Evolutionary conservation across 1,284 basidiomycete species (phyloP), one percentile per base, ranked within the genome.

Genomic region (Cronartium quercuum): DNA sequence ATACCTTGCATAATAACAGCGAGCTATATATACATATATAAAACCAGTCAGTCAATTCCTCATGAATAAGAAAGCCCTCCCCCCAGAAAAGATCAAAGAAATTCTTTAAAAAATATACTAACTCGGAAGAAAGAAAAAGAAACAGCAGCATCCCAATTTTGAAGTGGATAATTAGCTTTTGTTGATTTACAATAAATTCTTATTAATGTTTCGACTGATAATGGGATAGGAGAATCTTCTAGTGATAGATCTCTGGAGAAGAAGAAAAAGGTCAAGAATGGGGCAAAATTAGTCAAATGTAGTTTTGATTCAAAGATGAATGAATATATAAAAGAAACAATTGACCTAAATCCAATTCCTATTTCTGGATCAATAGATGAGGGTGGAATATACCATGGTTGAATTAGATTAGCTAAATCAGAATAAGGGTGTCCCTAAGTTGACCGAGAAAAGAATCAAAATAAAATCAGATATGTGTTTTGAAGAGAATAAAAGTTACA

Each of bases 1-100:
- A 98, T 95, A 2, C 94, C 94, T 83, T 98, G 94, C 0, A 87
- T 84, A 78, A 97, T 97, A 76, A 98, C 87, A 0, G 92, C 87
- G 47, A 91, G 83, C 89, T 93, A 77, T 66, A 55, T 41, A 80
- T 62, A 68, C 41, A 58, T 24, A 62, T 24, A 2, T 34, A 66
- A 9, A 65, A 51, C 57, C 58, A 62, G 37, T 65, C n/a, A 34
- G 37, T 37, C 18, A 51, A 51, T 15, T 12, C 10, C 29, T 29
- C 29, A 29, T 29, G 29, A 29, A 29, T 29, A 29, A 29, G 29
- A 29, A 29, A 29, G 1, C 29, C 29, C 29, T 29, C 29, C 29
- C 29, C 29, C 29, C 29, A 29, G 29, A 29, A 29, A 29, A 29
- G 29, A 29, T 29, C 68, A 13, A 29, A 29, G 29, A 29, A 2